Evolutionary conservation across 2,329 filamentous ascomycete genomes (phyloP).

Genomic region (Helminthosporium solani): DNA sequence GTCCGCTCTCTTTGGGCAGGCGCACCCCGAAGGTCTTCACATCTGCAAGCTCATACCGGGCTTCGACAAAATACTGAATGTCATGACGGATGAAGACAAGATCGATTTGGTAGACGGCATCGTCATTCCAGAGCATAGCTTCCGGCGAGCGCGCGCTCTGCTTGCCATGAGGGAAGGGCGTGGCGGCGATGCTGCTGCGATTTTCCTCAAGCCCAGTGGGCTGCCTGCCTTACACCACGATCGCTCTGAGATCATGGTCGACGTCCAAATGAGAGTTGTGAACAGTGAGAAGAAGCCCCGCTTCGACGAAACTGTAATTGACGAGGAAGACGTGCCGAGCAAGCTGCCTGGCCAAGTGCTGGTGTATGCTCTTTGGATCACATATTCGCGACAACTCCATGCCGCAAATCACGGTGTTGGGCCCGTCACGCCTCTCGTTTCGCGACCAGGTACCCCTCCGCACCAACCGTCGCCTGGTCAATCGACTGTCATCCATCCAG

Average conservation of each 20-base stretch:
- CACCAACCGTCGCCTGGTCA: constrained; percentile 79
- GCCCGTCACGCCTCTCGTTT: constrained; percentile 63
- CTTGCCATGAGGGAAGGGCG: constrained; percentile 81
- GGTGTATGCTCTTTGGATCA: constrained; percentile 95
- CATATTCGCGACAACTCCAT: constrained; percentile 91
- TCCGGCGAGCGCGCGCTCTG: constrained; percentile 82
- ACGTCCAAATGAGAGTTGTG: constrained; percentile 94
- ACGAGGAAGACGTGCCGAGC: constrained; percentile 54
- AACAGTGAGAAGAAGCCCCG: constrained; percentile 66
- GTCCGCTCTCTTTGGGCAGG: constrained; percentile 85
- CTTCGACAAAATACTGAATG: constrained; percentile 79
- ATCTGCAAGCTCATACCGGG: constrained; percentile 81
- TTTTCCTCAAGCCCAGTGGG: constrained; percentile 82
- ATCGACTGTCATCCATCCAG: constrained; percentile 46
- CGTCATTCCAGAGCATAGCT: constrained; percentile 93
- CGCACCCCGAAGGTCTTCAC: constrained; percentile 75
- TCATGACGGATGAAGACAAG: constrained; percentile 84
- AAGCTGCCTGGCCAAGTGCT: constrained; percentile 63
- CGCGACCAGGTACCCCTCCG: constrained; percentile 68
- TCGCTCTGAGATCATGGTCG: constrained; percentile 87
- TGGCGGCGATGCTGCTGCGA: constrained; percentile 68
- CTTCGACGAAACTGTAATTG: constrained; percentile 62
- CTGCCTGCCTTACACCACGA: constrained; percentile 85
- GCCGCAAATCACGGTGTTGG: constrained; percentile 64
- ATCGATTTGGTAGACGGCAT: constrained; percentile 87